These are phyloP conservation scores for Termitomyces sp. DNA, from an alignment of 768 basidiomycete species.

Conservation along the genomic window DNA sequence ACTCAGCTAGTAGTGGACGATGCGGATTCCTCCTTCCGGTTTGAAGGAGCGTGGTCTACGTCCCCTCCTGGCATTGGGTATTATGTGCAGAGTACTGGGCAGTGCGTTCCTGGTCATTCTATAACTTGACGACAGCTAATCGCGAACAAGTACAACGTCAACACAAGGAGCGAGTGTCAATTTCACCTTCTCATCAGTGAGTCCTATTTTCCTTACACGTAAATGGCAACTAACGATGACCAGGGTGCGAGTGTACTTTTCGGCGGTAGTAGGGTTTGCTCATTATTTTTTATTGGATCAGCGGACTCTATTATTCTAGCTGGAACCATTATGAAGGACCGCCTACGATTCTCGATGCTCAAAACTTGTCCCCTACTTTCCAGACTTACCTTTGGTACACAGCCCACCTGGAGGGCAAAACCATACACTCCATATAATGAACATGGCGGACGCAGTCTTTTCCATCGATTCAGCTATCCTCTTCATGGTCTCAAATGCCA, in stretches of 20 bases:
- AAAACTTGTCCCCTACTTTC: neutral
- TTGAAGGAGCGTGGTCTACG: neutral
- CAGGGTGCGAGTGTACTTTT: neutral
- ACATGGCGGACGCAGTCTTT: neutral
- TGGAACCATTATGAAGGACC: neutral
- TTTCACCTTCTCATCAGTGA: constrained; percentile 1
- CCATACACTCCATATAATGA: neutral
- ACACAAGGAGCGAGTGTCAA: neutral
- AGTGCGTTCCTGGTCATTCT: neutral
- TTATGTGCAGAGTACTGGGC: neutral
- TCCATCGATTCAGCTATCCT: neutral
- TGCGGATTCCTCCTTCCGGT: neutral
- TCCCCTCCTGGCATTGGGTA: neutral
- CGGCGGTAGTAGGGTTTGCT: neutral
- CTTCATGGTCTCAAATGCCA: neutral
- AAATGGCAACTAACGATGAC: neutral
- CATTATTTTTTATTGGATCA: neutral
- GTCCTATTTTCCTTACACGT: neutral
- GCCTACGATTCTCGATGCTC: neutral
- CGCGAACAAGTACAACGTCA: neutral
- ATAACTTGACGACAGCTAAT: neutral
- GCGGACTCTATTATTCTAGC: neutral
- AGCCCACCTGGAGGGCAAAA: neutral
- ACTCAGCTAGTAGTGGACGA: neutral
- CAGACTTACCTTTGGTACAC: neutral